These are phyloP conservation scores for Thalassiosira delicatula DNA, from an alignment of 352 stramenopile species.

Conservation along the genomic window DNA sequence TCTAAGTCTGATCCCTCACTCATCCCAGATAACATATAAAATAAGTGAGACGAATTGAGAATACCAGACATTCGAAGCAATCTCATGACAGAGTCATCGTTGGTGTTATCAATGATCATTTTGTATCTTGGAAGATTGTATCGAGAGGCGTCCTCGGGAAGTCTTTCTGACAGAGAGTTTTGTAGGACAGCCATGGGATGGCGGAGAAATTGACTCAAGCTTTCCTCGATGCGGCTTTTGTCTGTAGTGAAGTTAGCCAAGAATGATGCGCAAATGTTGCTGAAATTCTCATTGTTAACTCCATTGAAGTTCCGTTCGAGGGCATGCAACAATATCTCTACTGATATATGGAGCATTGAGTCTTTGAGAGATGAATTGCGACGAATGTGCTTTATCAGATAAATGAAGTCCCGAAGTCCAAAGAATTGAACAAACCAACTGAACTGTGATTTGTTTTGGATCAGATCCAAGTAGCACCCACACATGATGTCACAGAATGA, in stretches of 20 bases:
- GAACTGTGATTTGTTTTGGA: constrained; percentile 47
- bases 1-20: constrained; percentile 56
- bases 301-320: constrained; percentile 72
- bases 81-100: constrained; percentile 68
- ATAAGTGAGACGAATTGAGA: constrained; percentile 43
- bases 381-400: constrained; percentile 52
- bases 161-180: constrained; percentile 49
- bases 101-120: constrained; percentile 69
- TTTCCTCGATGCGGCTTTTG: constrained; percentile 16
- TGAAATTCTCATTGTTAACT: constrained; percentile 36
- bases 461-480: constrained; percentile 45
- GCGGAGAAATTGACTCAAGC: constrained; percentile 26
- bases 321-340: constrained; percentile 34
- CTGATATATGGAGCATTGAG: constrained; percentile 37
- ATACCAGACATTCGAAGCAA: constrained; percentile 52
- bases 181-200: constrained; percentile 59
- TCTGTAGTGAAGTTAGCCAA: constrained; percentile 23
- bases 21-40: constrained; percentile 62
- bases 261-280: constrained; percentile 56
- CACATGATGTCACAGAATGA: constrained; percentile 42
- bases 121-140: constrained; percentile 66
- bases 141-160: constrained; percentile 16
- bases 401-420: constrained; percentile 55
- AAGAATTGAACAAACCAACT: constrained; percentile 71
- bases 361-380: constrained; percentile 5